These are phyloP conservation scores for Dictyostelium gargantuum DNA, from an alignment of 208 protist species.

Conservation along the genomic window DNA sequence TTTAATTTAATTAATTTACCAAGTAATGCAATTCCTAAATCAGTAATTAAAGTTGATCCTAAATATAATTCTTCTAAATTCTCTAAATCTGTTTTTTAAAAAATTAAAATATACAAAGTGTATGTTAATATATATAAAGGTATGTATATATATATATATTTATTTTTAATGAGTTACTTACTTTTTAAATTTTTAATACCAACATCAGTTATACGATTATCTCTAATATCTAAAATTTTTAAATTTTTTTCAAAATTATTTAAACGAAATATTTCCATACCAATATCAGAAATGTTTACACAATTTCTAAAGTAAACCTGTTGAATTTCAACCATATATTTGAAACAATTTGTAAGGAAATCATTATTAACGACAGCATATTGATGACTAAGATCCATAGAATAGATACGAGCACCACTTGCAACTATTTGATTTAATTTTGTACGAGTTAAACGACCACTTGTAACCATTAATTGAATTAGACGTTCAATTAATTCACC, in stretches of 20 bases:
- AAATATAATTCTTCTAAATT: slow-evolving; percentile 12
- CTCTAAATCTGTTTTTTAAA: background rate
- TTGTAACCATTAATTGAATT: background rate
- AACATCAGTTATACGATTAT: slow-evolving; percentile 18
- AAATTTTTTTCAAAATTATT: background rate
- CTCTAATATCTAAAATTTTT: slow-evolving; percentile 1
- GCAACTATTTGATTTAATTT: slow-evolving; percentile 13
- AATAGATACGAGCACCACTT: background rate
- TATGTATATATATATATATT: background rate
- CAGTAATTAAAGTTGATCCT: background rate
- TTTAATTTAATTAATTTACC: background rate
- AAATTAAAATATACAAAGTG: background rate
- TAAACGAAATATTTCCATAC: background rate
- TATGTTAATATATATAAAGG: too few relatives aligned
- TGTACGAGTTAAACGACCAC: background rate
- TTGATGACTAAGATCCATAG: slow-evolving; percentile 11
- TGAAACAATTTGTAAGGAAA: background rate
- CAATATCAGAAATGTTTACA: background rate
- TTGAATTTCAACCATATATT: background rate
- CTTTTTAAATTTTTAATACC: background rate
- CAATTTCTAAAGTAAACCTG: slow-evolving; percentile 5
- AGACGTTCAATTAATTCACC: background rate
- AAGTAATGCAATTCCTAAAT: background rate
- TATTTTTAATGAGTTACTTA: background rate
- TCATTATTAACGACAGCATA: slow-evolving; percentile 1